These are phyloP conservation scores for Medicago truncatula DNA, from an alignment of 306 rosid genomes.

Conservation along the genomic window MtrunA17r5.0-ANR NC_053048.1:7116001-7116500, in stretches of 20 bases:
- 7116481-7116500: no score
- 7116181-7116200: no score
- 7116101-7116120: not conserved
- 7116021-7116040: not conserved
- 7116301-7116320: not conserved
- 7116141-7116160: not conserved
- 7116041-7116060: constrained; percentile 21
- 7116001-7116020: not conserved
- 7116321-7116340: no score
- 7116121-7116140: not conserved
- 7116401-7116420: no score
- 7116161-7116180: not conserved
- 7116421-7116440: no score
- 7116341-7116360: no score
- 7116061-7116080: constrained; percentile 18
- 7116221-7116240: not conserved
- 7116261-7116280: not conserved
- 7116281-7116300: not conserved
- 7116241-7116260: not conserved
- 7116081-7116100: constrained; percentile 6
- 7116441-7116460: no score
- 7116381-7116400: no score
- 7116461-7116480: no score
- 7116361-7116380: no score
- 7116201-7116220: not conserved